Evolutionary conservation across 148 eudicot genomes (phyloP).

Genomic region (Persicaria maculosa): DNA sequence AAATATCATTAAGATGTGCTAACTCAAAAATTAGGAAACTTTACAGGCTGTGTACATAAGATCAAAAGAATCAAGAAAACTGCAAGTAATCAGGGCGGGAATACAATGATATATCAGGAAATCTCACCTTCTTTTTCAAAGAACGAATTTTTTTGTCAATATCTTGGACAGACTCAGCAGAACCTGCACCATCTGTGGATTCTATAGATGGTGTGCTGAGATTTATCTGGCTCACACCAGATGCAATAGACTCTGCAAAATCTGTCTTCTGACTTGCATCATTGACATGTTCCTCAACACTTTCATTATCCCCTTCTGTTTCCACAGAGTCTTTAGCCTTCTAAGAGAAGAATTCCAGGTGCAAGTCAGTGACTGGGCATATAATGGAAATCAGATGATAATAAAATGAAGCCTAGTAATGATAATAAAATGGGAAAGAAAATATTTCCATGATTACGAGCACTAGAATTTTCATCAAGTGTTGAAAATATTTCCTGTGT

Average conservation of each 20-base stretch:
- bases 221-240: constrained; percentile 53
- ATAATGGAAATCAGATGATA: neutral
- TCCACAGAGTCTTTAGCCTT: constrained; percentile 37
- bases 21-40: neutral
- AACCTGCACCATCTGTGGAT: constrained; percentile 27
- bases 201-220: constrained; percentile 36
- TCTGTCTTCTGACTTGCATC: constrained; percentile 33
- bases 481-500: neutral
- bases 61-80: neutral
- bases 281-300: constrained; percentile 29
- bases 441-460: neutral
- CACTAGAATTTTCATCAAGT: neutral
- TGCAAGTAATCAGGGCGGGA: neutral
- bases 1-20: neutral
- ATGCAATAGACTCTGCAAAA: constrained; percentile 37
- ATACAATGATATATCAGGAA: neutral
- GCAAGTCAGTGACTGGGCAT: neutral
- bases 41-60: too few relatives aligned
- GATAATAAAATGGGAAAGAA: neutral
- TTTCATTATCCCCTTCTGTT: constrained; percentile 29
- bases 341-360: constrained; percentile 25
- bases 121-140: constrained; percentile 79
- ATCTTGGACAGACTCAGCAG: constrained; percentile 39
- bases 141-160: constrained; percentile 86
- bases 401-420: neutral